These are phyloP conservation scores for Leptodermis oblonga DNA, from an alignment of 257 asterid genomes.

Conservation along the genomic window DNA sequence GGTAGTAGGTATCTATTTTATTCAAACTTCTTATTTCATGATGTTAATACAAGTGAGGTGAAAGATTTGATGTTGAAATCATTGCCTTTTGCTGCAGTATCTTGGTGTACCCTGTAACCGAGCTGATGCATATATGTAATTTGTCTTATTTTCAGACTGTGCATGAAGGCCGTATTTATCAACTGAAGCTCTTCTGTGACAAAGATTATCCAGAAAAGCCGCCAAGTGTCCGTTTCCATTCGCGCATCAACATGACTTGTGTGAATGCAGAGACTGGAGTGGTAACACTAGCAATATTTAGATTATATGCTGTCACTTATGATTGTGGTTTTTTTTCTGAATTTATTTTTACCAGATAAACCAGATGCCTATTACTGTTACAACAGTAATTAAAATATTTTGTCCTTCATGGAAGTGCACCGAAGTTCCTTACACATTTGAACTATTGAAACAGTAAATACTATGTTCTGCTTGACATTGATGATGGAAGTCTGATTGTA, in stretches of 20 bases:
- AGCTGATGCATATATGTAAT: conserved; percentile 25
- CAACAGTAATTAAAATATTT: neutral
- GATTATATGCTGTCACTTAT: neutral
- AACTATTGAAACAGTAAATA: neutral
- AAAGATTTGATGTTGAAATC: neutral
- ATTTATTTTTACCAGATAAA: neutral
- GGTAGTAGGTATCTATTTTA: neutral
- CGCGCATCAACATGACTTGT: conserved; percentile 76
- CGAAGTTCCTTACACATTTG: neutral
- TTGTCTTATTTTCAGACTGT: conserved; percentile 48
- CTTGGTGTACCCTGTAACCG: conserved; percentile 23
- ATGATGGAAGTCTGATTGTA: neutral
- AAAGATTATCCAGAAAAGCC: conserved; percentile 97
- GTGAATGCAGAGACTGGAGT: conserved; percentile 77
- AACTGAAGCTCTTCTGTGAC: conserved; percentile 83
- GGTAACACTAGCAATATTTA: conserved; percentile 31
- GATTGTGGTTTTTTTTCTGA: neutral
- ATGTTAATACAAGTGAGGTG: neutral
- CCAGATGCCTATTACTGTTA: neutral
- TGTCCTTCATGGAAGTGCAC: neutral
- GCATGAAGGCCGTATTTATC: conserved; percentile 88
- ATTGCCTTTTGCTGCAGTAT: neutral
- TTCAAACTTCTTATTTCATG: neutral
- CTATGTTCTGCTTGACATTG: too few species aligned
- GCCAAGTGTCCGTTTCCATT: conserved; percentile 78